phyloP scores from a whole-genome alignment of 768 basidiomycete genomes.

The Suillus clintonianus region DNA sequence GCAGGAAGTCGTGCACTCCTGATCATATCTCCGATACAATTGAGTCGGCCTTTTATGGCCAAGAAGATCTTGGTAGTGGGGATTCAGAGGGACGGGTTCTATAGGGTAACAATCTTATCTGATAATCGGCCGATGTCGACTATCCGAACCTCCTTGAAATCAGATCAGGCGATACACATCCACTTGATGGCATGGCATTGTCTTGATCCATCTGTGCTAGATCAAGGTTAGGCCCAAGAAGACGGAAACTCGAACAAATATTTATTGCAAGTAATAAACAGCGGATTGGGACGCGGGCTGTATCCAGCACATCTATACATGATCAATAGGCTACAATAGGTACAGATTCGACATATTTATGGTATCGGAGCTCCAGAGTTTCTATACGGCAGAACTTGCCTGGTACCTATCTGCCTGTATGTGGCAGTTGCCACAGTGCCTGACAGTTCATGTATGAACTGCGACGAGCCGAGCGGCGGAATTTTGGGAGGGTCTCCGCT shows the following conservation, averaged over 20 bases:
- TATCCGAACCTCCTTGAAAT: neutral
- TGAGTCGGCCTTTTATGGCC: too few species aligned
- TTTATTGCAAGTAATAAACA: neutral
- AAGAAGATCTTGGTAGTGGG: neutral
- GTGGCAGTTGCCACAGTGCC: neutral
- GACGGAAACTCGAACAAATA: neutral
- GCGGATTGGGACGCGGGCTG: neutral
- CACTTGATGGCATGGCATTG: too few species aligned
- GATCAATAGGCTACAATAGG: neutral
- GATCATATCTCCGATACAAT: too few species aligned
- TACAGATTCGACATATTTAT: too few species aligned
- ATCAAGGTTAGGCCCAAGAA: neutral
- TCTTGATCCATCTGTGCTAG: too few species aligned
- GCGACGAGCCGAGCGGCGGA: neutral
- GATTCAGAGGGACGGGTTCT: too few species aligned
- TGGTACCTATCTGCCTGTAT: too few species aligned
- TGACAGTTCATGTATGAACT: neutral
- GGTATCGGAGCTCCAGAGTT: too few species aligned
- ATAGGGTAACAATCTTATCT: too few species aligned
- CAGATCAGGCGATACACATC: neutral
- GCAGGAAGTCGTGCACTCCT: neutral
- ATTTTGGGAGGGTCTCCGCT: neutral
- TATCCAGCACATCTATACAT: neutral
- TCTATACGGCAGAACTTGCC: too few species aligned
- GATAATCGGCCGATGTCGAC: neutral